Base-by-base conservation (phyloP, 2,329 filamentous ascomycete genomes). In the Aspergillus latus region DNA sequence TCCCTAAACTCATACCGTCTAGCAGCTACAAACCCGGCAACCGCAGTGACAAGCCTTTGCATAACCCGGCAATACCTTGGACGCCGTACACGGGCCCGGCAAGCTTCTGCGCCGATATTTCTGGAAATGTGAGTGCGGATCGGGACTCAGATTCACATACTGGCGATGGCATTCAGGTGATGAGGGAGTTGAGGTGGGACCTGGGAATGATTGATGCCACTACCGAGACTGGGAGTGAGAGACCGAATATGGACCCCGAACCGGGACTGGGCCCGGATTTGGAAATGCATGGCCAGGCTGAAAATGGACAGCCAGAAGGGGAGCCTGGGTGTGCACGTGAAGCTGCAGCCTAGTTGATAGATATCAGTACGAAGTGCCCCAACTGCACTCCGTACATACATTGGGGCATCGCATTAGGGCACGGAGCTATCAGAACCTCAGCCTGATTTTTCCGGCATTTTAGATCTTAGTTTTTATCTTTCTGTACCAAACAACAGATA, bases 81-180 rank as follows among this genome's bases (percentile, higher is more conserved):
- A 49, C 54, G 15, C 52, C 59, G 1, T 66, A 56, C 46, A 29
- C 53, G 0, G 62, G 59, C 1, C 62, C 65, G 4, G 62, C 53
- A 4, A 65, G 64, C n/a, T 59, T 59, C 6, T 59, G 60, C 4
- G 58, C 56, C 2, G 59, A 59, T 26, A 59, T 64, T 2, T 53
- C 50, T 21, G 50, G 32, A n/a, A 39, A 39, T n/a, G 36, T 10
- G 26, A 40, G 36, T 32, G 55, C 60, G 0, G 62, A 51, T 2
- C 21, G 48, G 3, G 47, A 52, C 2, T 46, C 49, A 1, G 40
- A 36, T 11, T 43, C 37, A 2, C 47, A 50, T 28, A 26, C 28
- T 32, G 49, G 57, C 8, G 56, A 64, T 5, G 64, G 68, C 1
- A 70, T 72, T 15, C 64, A 69, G 11, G 66, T 72, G 8, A 62